These are phyloP conservation scores for Scheffersomyces stipitis DNA, from an alignment of 805 yeast species.

Conservation along the genomic window DNA sequence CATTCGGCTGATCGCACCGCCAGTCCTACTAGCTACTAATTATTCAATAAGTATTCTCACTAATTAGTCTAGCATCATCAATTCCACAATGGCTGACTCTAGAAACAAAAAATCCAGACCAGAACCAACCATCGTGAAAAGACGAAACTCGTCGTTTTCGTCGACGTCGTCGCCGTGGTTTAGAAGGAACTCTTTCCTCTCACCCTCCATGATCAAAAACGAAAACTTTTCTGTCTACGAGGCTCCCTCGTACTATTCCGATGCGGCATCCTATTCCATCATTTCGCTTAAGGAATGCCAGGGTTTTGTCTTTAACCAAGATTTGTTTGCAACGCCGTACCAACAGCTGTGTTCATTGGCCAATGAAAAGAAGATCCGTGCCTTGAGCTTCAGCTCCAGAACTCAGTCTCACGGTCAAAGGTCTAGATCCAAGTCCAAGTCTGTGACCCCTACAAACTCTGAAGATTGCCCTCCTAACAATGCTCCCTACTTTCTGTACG, in stretches of 20 bases:
- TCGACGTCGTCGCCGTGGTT: slow-evolving; percentile 52
- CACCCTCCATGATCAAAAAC: slow-evolving; percentile 54
- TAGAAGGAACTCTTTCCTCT: slow-evolving; percentile 55
- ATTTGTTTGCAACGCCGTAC: slow-evolving; percentile 68
- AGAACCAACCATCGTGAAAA: slow-evolving; percentile 3
- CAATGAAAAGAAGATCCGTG: slow-evolving; percentile 30
- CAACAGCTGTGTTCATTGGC: slow-evolving; percentile 51
- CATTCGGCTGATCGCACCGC: no score
- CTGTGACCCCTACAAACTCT: slow-evolving; percentile 2
- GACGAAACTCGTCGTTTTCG: slow-evolving; percentile 15
- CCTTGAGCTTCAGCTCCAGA: slow-evolving; percentile 19
- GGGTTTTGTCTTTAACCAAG: slow-evolving; percentile 78
- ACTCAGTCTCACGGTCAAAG: slow-evolving; percentile 5
- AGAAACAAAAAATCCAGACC: not conserved
- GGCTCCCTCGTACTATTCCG: slow-evolving; percentile 31
- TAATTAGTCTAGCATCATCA: not conserved
- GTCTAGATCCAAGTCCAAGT: slow-evolving; percentile 4
- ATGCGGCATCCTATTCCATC: slow-evolving; percentile 26
- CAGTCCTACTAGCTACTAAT: no score
- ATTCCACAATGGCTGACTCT: no score
- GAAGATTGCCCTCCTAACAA: not conserved
- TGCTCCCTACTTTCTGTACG: not conserved
- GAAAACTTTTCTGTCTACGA: slow-evolving; percentile 59
- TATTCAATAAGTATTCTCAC: no score
- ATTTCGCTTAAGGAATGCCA: slow-evolving; percentile 61